Evolutionary conservation across 306 rosid genomes (phyloP).

Genomic region (Mimosa bimucronata): DNA sequence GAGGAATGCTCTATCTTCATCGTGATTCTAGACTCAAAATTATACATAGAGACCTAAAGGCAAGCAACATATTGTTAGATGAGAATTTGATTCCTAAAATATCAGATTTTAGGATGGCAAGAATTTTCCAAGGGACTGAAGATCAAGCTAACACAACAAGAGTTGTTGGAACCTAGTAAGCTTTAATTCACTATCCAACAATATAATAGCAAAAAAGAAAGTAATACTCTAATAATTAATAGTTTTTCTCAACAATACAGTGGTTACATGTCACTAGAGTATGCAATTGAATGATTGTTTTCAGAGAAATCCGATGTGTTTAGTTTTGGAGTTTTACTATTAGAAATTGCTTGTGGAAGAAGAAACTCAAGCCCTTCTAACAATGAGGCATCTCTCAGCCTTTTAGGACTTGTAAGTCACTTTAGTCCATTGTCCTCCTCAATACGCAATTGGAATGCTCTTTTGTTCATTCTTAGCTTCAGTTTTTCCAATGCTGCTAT

Average conservation of each 20-base stretch:
- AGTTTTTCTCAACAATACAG: conserved; percentile 15
- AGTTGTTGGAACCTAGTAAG: conserved; percentile 35
- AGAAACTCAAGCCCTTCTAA: too few relatives aligned
- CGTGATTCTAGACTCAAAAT: background rate
- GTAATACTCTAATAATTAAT: background rate
- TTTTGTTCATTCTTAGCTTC: too few relatives aligned
- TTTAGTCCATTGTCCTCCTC: too few relatives aligned
- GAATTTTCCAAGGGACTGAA: background rate
- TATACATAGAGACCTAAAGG: background rate
- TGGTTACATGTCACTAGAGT: conserved; percentile 44
- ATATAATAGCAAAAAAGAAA: background rate
- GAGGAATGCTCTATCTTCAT: background rate
- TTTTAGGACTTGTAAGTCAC: too few relatives aligned
- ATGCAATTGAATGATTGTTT: conserved; percentile 40
- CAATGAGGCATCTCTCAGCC: too few relatives aligned
- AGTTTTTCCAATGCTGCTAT: too few relatives aligned
- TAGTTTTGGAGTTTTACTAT: too few relatives aligned
- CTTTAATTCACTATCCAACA: background rate
- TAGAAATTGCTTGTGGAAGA: too few relatives aligned
- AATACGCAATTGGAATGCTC: too few relatives aligned
- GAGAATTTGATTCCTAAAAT: background rate
- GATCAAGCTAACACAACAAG: background rate
- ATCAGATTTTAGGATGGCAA: background rate
- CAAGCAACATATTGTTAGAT: background rate
- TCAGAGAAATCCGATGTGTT: conserved; percentile 28